Percentiles rank a stretch among this genome's conserved stretches.
These are phyloP conservation scores for Trichaptum fuscoviolaceum DNA, from an alignment of 768 basidiomycete species.

Conservation along the genomic window DNA sequence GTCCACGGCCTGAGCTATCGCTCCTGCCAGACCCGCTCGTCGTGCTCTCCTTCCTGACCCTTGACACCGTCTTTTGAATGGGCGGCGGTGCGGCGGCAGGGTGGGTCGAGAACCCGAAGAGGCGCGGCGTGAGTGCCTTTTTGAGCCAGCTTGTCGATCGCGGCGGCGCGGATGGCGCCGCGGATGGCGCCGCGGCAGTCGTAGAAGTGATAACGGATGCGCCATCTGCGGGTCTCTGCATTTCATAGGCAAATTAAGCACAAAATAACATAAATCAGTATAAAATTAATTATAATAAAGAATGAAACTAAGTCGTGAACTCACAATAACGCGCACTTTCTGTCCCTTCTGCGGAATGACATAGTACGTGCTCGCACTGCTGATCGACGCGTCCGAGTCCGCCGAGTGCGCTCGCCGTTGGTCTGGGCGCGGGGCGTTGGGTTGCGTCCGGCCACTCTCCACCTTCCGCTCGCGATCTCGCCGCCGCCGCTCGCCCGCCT, in stretches of 20 bases:
- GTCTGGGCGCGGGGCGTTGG: neutral
- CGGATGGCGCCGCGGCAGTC: neutral
- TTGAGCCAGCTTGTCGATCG: neutral
- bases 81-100: too few species aligned
- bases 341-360: neutral
- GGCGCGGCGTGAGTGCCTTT: neutral
- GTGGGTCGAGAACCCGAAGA: neutral
- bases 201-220: neutral
- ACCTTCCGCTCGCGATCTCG: neutral
- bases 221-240: neutral
- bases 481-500: neutral
- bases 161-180: too few species aligned
- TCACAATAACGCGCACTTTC: neutral
- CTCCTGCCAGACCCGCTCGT: neutral
- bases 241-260: neutral
- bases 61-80: neutral
- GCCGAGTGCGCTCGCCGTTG: neutral
- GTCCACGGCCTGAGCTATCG: neutral
- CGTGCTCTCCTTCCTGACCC: neutral
- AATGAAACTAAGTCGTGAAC: neutral
- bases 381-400: neutral
- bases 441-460: neutral
- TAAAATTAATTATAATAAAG: neutral
- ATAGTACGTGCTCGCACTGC: neutral
- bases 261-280: neutral